Base-by-base conservation (phyloP, 2,329 filamentous ascomycete genomes). In the Emmonsiellopsis sp. region DNA sequence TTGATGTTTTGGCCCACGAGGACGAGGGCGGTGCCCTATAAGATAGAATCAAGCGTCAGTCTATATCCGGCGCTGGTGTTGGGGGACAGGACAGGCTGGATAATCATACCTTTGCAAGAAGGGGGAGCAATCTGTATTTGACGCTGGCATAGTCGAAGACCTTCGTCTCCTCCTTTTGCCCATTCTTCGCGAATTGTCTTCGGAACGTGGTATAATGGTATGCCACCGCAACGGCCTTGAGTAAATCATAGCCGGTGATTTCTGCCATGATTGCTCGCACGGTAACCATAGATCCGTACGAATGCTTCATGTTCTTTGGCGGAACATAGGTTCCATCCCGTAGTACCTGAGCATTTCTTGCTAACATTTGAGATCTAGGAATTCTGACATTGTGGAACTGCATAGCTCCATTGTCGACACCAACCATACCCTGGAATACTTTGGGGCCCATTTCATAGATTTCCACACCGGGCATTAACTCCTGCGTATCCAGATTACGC, bases 211-310 rank as follows among this genome's bases (percentile, higher is more conserved):
- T 56, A 16, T 69, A 71, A 20, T 67, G 62, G 45, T 64, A 65
- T 10, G 67, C 64, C 31, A 67, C 68, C 13, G 66, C 63, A n/a
- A 68, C 63, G 3, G 68, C 67, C 50, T 63, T 63, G 6, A 67
- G 61, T 26, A 70, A 57, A 30, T 62, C 55, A 54, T 64, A 66
- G 7, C 61, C 63, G 9, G 58, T 58, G 30, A 55, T 57, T 32
- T 60, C 58, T 13, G 62, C 60, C 46, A 71, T 65, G 15, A 63
- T 58, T 8, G 58, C 59, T 7, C 68, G 62, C 8, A 66, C 59
- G 13, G 60, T 62, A n/a, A 69, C 59, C 67, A 70, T 68, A 10
- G 62, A 64, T 3, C 63, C 64, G 45, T 69, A 70, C 3, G 67
- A 60, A 53, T 67, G 62, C 44, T 70, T 67, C 31, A 58, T 55